Conservation (phyloP, 129 eudicot species). For the Oenanthe sinensis region DNA sequence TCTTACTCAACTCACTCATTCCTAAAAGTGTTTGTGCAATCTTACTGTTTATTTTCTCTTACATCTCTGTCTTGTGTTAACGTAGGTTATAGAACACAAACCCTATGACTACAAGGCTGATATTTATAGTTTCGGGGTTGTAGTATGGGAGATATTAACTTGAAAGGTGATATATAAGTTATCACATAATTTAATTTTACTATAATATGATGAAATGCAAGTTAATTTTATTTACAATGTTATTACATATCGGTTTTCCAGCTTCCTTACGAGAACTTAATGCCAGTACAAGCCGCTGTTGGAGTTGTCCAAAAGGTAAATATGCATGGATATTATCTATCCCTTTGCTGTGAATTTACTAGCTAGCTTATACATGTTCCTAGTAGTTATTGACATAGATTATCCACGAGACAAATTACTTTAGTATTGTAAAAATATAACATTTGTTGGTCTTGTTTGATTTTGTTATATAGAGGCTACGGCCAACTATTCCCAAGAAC, state of each 20-base stretch:
- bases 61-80: neutral
- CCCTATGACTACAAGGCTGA: slow-evolving; percentile 85
- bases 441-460: neutral
- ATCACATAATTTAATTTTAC: neutral
- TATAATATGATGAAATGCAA: neutral
- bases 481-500: slow-evolving; percentile 61
- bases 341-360: neutral
- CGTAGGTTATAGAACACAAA: slow-evolving; percentile 68
- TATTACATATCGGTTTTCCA: slow-evolving; percentile 4
- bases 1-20: too few relatives aligned
- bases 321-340: neutral
- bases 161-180: slow-evolving; percentile 51
- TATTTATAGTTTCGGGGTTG: slow-evolving; percentile 69
- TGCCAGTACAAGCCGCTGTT: slow-evolving; percentile 67
- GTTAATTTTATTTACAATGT: neutral
- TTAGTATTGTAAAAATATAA: neutral
- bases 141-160: slow-evolving; percentile 75
- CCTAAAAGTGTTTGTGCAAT: too few relatives aligned
- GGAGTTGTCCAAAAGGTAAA: slow-evolving; percentile 67
- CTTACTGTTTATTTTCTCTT: neutral
- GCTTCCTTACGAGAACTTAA: slow-evolving; percentile 48
- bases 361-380: neutral
- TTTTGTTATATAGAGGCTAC: slow-evolving; percentile 34
- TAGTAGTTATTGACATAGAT: neutral
- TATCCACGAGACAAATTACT: neutral